Conservation (phyloP, 148 eudicot species). For the Camellia japonica region DNA sequence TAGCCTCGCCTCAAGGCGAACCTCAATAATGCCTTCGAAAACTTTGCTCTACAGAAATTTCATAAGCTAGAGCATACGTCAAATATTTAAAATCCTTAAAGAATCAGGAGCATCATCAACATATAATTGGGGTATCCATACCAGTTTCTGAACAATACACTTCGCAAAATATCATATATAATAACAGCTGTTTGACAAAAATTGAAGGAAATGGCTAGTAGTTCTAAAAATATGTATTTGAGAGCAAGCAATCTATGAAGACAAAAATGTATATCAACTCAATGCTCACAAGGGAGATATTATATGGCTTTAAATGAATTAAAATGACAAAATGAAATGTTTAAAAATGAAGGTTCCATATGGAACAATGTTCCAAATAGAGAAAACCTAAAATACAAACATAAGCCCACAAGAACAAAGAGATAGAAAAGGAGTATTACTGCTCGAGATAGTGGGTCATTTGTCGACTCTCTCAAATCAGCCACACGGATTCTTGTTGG, state of each 20-base stretch:
- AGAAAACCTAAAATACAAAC: background rate
- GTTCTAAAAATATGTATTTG: background rate
- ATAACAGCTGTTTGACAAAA: conserved; percentile 1
- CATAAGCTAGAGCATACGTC: background rate
- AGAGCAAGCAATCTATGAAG: background rate
- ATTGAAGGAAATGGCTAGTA: conserved; percentile 1
- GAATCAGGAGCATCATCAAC: background rate
- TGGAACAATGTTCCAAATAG: background rate
- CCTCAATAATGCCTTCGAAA: background rate
- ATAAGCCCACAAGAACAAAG: background rate
- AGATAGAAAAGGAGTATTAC: conserved; percentile 32
- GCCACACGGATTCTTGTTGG: conserved; percentile 98
- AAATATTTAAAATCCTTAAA: background rate
- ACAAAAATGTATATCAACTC: background rate
- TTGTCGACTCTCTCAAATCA: conserved; percentile 90
- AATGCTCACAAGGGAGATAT: background rate
- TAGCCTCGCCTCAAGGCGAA: no score
- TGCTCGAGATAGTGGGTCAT: conserved; percentile 91
- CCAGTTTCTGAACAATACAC: background rate
- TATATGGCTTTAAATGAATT: background rate
- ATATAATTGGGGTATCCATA: background rate
- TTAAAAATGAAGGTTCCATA: background rate
- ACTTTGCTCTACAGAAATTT: background rate
- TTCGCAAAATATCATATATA: background rate
- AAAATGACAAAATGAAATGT: background rate